Conservation (phyloP, 176 grass and related monocot species). For the Elaeis guineensis region DNA sequence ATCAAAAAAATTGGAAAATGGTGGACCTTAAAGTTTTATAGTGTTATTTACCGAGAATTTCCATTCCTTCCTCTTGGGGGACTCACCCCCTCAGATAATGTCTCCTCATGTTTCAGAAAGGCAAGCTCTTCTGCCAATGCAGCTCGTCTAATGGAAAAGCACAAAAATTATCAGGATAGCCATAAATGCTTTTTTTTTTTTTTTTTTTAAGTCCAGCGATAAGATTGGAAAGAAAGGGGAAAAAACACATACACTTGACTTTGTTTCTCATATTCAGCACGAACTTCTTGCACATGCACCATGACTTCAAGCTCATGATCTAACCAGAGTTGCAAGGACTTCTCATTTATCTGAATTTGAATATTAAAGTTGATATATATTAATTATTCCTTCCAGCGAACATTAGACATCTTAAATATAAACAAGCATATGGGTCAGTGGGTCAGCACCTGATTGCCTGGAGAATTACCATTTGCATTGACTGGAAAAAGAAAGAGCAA, state of each 20-base stretch:
- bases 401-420: too few species aligned
- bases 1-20: too few species aligned
- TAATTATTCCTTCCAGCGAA: too few species aligned
- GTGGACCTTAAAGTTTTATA: neutral
- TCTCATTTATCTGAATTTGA: slow-evolving; percentile 71
- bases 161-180: neutral
- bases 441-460: slow-evolving; percentile 51
- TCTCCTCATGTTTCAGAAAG: slow-evolving; percentile 71
- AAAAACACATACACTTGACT: slow-evolving; percentile 68
- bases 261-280: slow-evolving; percentile 95
- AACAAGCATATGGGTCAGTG: slow-evolving; percentile 13
- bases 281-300: slow-evolving; percentile 95
- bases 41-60: slow-evolving; percentile 49
- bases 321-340: slow-evolving; percentile 76
- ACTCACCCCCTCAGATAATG: slow-evolving; percentile 35
- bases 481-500: slow-evolving; percentile 35
- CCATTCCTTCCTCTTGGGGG: slow-evolving; percentile 61
- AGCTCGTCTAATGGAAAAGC: slow-evolving; percentile 46
- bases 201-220: too few species aligned
- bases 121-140: slow-evolving; percentile 86
- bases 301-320: slow-evolving; percentile 98
- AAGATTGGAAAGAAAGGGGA: slow-evolving; percentile 3
- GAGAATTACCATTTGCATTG: slow-evolving; percentile 52
- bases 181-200: too few species aligned
- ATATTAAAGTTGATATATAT: neutral